These are phyloP conservation scores for Clarkia xantiana DNA, from an alignment of 345 rosid genomes.

Conservation along the genomic window DNA sequence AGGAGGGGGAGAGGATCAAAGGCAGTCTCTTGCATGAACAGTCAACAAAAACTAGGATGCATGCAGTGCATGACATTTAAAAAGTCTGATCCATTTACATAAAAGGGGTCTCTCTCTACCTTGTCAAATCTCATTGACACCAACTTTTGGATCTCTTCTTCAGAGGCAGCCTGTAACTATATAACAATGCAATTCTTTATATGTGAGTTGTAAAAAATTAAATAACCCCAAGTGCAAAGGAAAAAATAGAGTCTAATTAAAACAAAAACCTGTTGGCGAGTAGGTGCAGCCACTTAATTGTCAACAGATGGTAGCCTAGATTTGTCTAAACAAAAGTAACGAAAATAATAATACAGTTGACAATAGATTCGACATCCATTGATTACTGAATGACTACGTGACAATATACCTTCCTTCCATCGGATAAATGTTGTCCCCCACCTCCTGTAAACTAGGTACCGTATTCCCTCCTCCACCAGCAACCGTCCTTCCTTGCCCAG, in stretches of 20 bases:
- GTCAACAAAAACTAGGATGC: no score
- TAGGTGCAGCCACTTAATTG: slow-evolving; percentile 16
- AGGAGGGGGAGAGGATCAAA: no score
- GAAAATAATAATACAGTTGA: no score
- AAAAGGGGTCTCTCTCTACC: no score
- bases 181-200: slow-evolving; percentile 6
- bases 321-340: neutral
- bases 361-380: no score
- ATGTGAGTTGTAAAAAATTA: slow-evolving; percentile 1
- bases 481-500: slow-evolving; percentile 73
- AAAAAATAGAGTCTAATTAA: neutral
- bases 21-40: no score
- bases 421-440: slow-evolving; percentile 19
- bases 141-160: slow-evolving; percentile 65
- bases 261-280: slow-evolving; percentile 25
- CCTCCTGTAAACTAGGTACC: no score
- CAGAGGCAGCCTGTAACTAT: slow-evolving; percentile 41
- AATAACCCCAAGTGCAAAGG: neutral
- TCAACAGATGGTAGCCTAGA: slow-evolving; percentile 21
- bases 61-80: no score
- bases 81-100: no score
- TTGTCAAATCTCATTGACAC: slow-evolving; percentile 87
- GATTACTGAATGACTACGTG: no score
- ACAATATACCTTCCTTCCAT: slow-evolving; percentile 25
- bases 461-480: slow-evolving; percentile 19